A percentile compares a stretch with the other conserved stretches of the same genome.
Conservation (phyloP, 345 rosid genomes). For the Bruguiera gymnorhiza region DNA sequence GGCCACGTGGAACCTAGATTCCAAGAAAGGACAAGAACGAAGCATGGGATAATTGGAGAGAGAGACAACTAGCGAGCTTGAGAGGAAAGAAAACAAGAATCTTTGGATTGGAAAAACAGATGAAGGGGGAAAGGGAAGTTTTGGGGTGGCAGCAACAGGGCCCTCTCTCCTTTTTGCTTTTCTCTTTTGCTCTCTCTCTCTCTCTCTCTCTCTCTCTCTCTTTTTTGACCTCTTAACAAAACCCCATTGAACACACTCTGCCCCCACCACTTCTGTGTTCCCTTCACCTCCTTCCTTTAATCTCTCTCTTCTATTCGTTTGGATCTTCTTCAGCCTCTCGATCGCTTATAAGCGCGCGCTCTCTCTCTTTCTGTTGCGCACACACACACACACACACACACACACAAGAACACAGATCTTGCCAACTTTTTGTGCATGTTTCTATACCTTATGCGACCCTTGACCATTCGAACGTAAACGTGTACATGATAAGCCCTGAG, state of each 20-base stretch:
- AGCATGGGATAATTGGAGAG: constrained; percentile 41
- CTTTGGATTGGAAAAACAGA: constrained; percentile 22
- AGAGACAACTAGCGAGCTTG: constrained; percentile 26
- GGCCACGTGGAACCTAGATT: background rate
- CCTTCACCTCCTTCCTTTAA: constrained; percentile 1
- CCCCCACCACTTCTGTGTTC: constrained; percentile 9
- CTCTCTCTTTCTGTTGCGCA: constrained; percentile 6
- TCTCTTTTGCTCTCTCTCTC: background rate
- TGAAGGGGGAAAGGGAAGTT: constrained; percentile 37
- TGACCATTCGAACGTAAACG: no score
- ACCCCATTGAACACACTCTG: constrained; percentile 20
- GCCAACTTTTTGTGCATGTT: background rate
- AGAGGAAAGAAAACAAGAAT: constrained; percentile 46
- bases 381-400: no score
- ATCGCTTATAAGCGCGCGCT: background rate
- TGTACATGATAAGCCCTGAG: no score
- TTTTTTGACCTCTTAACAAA: constrained; percentile 47
- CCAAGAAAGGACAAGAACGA: constrained; percentile 6
- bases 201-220: constrained; percentile 28
- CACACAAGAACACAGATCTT: background rate
- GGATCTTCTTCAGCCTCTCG: constrained; percentile 9
- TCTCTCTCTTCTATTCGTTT: background rate
- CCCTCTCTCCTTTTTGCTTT: no score
- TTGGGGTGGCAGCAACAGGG: constrained; percentile 26
- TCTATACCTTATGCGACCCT: background rate